phyloP scores from a whole-genome alignment of 805 yeast species.

The Osmozyma mogii region DNA sequence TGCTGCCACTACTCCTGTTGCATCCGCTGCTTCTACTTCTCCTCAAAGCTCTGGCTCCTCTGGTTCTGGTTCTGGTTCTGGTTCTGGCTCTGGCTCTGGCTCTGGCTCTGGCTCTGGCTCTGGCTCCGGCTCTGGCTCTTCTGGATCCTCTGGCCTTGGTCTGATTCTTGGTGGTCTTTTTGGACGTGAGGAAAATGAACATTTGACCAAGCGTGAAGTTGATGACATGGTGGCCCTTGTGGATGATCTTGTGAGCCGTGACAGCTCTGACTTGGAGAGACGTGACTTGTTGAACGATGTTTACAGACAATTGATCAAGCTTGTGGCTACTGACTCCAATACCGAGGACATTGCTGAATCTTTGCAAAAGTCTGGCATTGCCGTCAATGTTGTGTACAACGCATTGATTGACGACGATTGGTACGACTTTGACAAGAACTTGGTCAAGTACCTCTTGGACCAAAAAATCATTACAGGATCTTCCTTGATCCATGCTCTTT shows the following conservation, averaged over 20 bases:
- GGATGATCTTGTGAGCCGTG: neutral
- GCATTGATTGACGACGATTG: slow-evolving; percentile 11
- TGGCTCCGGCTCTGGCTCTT: too few species aligned
- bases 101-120: neutral
- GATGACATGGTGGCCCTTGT: neutral
- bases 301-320: slow-evolving; percentile 10
- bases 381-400: slow-evolving; percentile 11
- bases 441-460: slow-evolving; percentile 9
- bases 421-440: slow-evolving; percentile 13
- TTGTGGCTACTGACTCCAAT: slow-evolving; percentile 13
- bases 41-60: too few species aligned
- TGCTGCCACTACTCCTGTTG: slow-evolving; percentile 1
- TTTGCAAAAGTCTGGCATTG: slow-evolving; percentile 18
- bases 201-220: neutral
- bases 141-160: neutral
- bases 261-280: slow-evolving; percentile 4
- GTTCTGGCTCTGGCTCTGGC: too few species aligned
- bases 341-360: slow-evolving; percentile 14
- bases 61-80: too few species aligned
- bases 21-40: slow-evolving; percentile 1
- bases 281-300: slow-evolving; percentile 6
- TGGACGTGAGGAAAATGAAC: neutral
- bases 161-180: neutral
- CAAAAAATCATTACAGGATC: slow-evolving; percentile 9
- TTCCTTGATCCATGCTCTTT: slow-evolving; percentile 6